A percentile compares a stretch with the other conserved stretches of the same genome.
phyloP scores from a whole-genome alignment of 1,284 basidiomycete genomes.

The Melampsora larici-populina region DNA sequence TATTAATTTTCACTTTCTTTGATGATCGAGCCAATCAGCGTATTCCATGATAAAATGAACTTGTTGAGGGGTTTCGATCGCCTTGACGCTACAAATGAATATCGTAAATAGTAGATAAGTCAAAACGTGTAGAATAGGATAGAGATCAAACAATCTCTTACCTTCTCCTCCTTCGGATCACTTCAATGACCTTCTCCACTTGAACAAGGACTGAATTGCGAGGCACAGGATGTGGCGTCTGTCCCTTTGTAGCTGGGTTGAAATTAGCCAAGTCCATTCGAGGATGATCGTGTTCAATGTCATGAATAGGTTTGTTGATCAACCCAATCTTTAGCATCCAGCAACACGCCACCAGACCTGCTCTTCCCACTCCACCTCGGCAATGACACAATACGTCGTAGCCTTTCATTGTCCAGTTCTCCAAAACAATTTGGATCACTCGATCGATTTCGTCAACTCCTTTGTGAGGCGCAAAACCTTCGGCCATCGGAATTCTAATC shows the following conservation, averaged over 20 bases:
- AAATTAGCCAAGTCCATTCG: conserved; percentile 50
- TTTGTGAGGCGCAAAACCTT: conserved; percentile 71
- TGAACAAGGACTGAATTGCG: conserved; percentile 45
- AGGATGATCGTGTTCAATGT: neutral
- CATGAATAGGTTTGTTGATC: conserved; percentile 49
- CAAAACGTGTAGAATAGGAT: too few species aligned
- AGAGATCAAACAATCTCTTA: conserved; percentile 24
- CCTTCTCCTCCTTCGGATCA: conserved; percentile 72
- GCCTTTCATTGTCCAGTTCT: conserved; percentile 72
- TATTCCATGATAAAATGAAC: conserved; percentile 78
- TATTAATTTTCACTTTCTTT: neutral
- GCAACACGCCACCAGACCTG: conserved; percentile 84
- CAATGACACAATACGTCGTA: conserved; percentile 80
- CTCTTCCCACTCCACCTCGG: conserved; percentile 88
- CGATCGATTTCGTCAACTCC: conserved; percentile 61
- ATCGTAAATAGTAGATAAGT: neutral
- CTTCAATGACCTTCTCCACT: conserved; percentile 68
- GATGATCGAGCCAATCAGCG: conserved; percentile 42
- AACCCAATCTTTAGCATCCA: conserved; percentile 92
- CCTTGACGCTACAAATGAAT: conserved; percentile 53
- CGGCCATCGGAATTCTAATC: conserved; percentile 79
- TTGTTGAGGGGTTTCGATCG: conserved; percentile 86
- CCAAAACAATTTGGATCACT: conserved; percentile 68
- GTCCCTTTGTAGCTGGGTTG: neutral
- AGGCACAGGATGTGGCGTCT: conserved; percentile 33